Base-by-base conservation (phyloP, 2,329 filamentous ascomycete genomes). In the Didymella pomorum region DNA sequence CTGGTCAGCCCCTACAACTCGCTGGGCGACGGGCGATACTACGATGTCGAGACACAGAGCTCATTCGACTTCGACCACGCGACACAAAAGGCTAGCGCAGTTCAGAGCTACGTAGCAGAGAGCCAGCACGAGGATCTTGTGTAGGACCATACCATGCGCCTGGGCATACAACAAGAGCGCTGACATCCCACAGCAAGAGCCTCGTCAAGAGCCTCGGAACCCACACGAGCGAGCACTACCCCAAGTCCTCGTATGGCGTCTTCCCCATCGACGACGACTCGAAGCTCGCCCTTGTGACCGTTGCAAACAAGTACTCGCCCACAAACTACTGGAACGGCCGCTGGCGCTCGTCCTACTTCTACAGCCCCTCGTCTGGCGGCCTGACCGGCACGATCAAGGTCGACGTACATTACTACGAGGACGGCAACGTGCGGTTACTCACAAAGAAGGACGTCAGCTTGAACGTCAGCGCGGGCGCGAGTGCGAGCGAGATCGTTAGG, bases 251-350 rank as follows among this genome's bases (percentile, higher is more conserved):
- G 12, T 89, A 90, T 67, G 92, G 93, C 66, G 91, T 92, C 47
- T 97, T 91, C 76, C 92, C 94, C 11, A 88, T 87, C 67, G 86
- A 92, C 68, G 83, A 89, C 64, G 91, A 94, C 76, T 85, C 86
- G 26, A 87, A 88, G 69, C 79, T 98, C 60, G 92, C 93, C 46
- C 83, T 97, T 64, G 79, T 96, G 53, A 87, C 97, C 49, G 93
- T 97, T 47, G 91, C 93, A 56, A 97, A 95, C 83, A 97, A 97
- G 79, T 98, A 98, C 82, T 96, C 91, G 71, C 95, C 96, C 8
- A 92, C 93, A 76, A 99, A 99, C 84, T 99, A 93, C 84, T 98
- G 95, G 92, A 98, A 97, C 80, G 95, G 95, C 62, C 92, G 95
- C 63, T 99, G 95, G 92, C 91, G 95, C 71, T 93, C 92, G 46